Percentiles rank a stretch among this genome's conserved stretches.
phyloP scores from a whole-genome alignment of 2,329 filamentous ascomycete genomes.

The Kalmusia sp. region DNA sequence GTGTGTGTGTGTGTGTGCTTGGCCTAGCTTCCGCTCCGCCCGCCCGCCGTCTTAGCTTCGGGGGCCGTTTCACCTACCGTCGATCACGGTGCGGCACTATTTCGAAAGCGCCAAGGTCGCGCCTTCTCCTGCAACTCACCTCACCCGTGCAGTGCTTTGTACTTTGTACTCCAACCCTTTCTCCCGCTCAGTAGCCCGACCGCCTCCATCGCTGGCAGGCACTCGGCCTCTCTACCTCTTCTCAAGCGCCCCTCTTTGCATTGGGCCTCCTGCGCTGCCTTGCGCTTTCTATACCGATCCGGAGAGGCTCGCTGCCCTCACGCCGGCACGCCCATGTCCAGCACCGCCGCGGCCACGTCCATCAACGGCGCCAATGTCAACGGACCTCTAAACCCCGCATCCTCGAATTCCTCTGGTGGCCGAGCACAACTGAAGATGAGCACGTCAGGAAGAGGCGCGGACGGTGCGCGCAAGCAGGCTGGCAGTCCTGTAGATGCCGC shows the following conservation, averaged over 20 bases:
- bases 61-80: conserved; percentile 7
- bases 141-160: too few relatives aligned
- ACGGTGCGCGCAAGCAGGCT: conserved; percentile 62
- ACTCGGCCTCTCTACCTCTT: conserved; percentile 16
- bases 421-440: conserved; percentile 59
- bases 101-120: conserved; percentile 7
- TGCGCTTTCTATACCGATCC: conserved; percentile 18
- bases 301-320: conserved; percentile 24
- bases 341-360: conserved; percentile 35
- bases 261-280: conserved; percentile 34
- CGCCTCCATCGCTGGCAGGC: conserved; percentile 28
- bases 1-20: background rate
- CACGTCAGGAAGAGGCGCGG: conserved; percentile 57
- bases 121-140: conserved; percentile 6
- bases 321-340: conserved; percentile 36
- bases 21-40: conserved; percentile 5
- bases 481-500: conserved; percentile 61
- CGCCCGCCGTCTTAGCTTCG: background rate
- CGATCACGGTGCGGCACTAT: conserved; percentile 4
- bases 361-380: conserved; percentile 42
- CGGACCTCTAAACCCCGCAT: conserved; percentile 37
- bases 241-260: conserved; percentile 23
- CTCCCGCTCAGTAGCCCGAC: conserved; percentile 20
- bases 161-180: conserved; percentile 10
- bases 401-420: conserved; percentile 46